Conservation (phyloP, 1,284 basidiomycete species). For the Ustilago sp. region DNA sequence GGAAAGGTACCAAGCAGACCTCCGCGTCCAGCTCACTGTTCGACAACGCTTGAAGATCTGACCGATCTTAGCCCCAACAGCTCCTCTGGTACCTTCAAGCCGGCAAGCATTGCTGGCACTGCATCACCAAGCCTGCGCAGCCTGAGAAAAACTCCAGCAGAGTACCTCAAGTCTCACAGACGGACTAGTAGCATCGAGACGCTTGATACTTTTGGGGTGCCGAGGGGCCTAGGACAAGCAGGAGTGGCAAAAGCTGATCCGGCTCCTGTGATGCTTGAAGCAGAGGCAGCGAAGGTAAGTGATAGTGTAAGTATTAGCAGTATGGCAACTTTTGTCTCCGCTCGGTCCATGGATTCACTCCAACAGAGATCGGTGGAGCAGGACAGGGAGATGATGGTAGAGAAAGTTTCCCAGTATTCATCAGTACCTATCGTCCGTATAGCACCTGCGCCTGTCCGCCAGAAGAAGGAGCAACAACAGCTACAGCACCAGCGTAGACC, state of each 20-base stretch:
- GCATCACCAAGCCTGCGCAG: not conserved
- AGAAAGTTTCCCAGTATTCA: no score
- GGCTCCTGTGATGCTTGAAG: not conserved
- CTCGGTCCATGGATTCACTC: not conserved
- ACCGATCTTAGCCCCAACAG: not conserved
- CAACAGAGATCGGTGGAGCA: not conserved
- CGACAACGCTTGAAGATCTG: constrained; percentile 14
- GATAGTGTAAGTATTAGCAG: not conserved
- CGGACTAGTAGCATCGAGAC: not conserved
- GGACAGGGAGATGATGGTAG: no score
- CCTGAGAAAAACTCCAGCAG: constrained; percentile 16
- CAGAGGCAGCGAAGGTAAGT: not conserved
- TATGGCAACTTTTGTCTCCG: not conserved
- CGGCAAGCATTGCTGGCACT: not conserved
- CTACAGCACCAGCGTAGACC: not conserved
- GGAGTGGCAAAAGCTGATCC: constrained; percentile 1
- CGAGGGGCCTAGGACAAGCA: not conserved
- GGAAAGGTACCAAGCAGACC: constrained; percentile 5
- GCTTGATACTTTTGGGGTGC: not conserved
- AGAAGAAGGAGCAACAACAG: not conserved
- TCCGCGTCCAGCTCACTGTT: constrained; percentile 21
- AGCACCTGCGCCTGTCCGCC: no score
- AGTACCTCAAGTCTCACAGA: constrained; percentile 12
- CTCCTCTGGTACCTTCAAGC: not conserved
- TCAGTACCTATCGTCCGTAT: no score